Conservation (phyloP, 2,329 filamentous ascomycete genomes). For the Cytospora leucostoma region DNA sequence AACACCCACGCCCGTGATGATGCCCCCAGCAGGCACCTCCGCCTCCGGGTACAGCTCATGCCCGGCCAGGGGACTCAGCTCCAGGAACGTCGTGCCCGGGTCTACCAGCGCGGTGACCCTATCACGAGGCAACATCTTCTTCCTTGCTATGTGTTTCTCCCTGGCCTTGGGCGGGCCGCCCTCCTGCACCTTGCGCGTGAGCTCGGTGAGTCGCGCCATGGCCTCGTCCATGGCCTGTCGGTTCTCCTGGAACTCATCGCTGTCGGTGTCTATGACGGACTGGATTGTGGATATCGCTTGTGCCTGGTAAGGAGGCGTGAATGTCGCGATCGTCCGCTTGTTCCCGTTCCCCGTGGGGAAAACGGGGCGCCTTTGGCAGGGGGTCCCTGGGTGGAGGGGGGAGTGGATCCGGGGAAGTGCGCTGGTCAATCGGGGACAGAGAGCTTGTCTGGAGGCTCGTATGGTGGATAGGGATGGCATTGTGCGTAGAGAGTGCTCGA, state of each 20-base stretch:
- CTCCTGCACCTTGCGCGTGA: conserved; percentile 71
- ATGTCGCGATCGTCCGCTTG: conserved; percentile 63
- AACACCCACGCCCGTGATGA: conserved; percentile 88
- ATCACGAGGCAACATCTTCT: conserved; percentile 94
- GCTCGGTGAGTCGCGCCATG: conserved; percentile 64
- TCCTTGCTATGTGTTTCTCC: conserved; percentile 82
- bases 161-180: conserved; percentile 81
- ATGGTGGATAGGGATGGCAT: conserved; percentile 22
- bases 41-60: conserved; percentile 84
- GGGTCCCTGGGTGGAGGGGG: conserved; percentile 14
- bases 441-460: conserved; percentile 14
- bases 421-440: conserved; percentile 13
- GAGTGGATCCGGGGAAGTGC: conserved; percentile 28
- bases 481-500: conserved; percentile 1
- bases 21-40: conserved; percentile 84
- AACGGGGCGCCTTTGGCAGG: conserved; percentile 23
- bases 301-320: conserved; percentile 80
- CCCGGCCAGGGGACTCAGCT: conserved; percentile 89
- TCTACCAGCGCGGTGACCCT: conserved; percentile 86
- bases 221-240: conserved; percentile 73
- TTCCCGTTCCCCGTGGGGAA: conserved; percentile 28
- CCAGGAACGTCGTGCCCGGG: conserved; percentile 84
- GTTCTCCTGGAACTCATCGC: conserved; percentile 81
- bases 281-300: conserved; percentile 79
- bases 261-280: conserved; percentile 73